Conservation (phyloP, 75 land plant species). For the Gnetum montanum region DNA sequence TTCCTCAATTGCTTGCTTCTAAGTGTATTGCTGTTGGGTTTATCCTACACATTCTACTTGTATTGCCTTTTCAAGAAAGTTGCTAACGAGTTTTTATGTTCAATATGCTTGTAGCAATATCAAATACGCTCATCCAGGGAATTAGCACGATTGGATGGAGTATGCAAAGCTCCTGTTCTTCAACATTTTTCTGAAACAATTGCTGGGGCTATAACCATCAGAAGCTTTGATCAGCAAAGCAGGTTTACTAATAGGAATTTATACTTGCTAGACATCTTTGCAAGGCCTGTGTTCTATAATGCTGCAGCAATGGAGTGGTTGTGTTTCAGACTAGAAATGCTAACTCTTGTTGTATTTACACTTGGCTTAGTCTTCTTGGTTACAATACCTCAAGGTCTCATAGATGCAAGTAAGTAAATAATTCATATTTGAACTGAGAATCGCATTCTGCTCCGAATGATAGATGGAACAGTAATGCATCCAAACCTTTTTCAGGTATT, state of each 20-base stretch:
- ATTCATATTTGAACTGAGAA: background rate
- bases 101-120: conserved; percentile 31
- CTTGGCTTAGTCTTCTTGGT: conserved; percentile 26
- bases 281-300: conserved; percentile 27
- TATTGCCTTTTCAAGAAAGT: too few relatives aligned
- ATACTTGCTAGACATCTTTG: conserved; percentile 19
- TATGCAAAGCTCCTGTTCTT: conserved; percentile 31
- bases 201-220: conserved; percentile 30
- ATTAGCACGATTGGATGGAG: conserved; percentile 31
- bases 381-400: conserved; percentile 11
- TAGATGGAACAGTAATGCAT: background rate
- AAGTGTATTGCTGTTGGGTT: background rate
- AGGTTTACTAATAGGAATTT: conserved; percentile 45
- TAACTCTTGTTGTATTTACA: conserved; percentile 37
- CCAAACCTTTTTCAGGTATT: conserved; percentile 31
- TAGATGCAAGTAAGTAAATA: conserved; percentile 30
- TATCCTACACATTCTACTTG: background rate
- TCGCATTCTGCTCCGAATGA: background rate
- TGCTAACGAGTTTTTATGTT: too few relatives aligned
- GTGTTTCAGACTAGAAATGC: conserved; percentile 60
- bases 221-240: conserved; percentile 35
- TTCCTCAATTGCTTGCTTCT: background rate
- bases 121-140: conserved; percentile 42
- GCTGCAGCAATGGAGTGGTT: conserved; percentile 50
- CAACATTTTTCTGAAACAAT: conserved; percentile 42